A percentile compares a stretch with the other conserved stretches of the same genome.
phyloP scores from a whole-genome alignment of 2,329 filamentous ascomycete genomes.

The Apiospora hydei region DNA sequence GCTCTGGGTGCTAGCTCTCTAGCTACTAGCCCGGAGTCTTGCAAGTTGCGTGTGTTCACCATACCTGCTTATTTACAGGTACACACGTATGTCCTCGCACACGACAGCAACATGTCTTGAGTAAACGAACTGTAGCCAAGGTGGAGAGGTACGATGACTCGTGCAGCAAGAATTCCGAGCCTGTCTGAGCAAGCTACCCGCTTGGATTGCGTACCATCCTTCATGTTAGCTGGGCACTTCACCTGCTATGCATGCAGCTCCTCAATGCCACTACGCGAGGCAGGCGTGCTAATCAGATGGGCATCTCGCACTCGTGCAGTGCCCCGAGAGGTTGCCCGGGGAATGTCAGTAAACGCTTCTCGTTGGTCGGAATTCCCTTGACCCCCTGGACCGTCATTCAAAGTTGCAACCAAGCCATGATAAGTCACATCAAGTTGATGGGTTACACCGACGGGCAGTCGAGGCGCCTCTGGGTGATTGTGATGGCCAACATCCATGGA shows the following conservation, averaged over 20 bases:
- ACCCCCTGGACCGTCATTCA: background rate
- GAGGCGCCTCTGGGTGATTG: background rate
- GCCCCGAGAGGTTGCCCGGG: background rate
- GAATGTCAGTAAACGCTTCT: background rate
- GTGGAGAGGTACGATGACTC: background rate
- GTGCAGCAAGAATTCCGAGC: background rate
- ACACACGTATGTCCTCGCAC: background rate
- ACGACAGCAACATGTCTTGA: background rate
- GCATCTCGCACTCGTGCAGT: background rate
- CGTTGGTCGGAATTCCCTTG: background rate
- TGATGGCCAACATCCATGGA: constrained; percentile 4
- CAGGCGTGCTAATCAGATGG: background rate
- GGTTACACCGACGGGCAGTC: background rate
- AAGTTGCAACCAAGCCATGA: background rate
- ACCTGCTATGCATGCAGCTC: background rate
- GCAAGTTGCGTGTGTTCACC: background rate
- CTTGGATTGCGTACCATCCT: background rate
- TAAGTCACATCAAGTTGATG: constrained; percentile 6
- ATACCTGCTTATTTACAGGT: background rate
- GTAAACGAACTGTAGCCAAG: background rate
- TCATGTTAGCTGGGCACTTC: background rate
- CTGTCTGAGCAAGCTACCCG: constrained; percentile 5
- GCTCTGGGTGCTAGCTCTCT: no score
- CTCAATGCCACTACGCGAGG: background rate
- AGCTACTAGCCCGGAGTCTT: no score